phyloP scores from a whole-genome alignment of 345 rosid species.

The Aquilaria yunnanensis region DNA sequence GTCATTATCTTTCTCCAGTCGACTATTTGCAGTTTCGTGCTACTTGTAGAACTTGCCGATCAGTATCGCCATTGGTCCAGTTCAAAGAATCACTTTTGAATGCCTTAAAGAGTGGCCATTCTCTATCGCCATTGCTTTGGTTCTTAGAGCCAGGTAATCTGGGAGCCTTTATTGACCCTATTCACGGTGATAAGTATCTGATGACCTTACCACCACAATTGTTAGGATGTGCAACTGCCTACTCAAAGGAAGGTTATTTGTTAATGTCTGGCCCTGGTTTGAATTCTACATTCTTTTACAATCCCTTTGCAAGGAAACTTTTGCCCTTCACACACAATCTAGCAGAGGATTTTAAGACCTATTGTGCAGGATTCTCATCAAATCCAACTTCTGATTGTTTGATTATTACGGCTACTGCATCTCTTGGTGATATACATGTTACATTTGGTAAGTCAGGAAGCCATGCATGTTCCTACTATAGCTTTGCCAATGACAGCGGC shows the following conservation, averaged over 20 bases:
- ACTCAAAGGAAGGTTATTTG: not conserved
- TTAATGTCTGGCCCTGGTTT: not conserved
- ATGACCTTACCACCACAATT: not conserved
- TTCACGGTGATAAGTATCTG: not conserved
- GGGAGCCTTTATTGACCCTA: not conserved
- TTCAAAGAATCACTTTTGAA: not conserved
- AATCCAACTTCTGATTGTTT: not conserved
- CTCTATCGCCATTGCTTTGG: not conserved
- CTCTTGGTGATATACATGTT: too few species aligned
- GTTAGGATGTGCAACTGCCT: not conserved
- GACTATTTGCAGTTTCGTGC: slow-evolving; percentile 2
- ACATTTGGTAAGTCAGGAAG: not conserved
- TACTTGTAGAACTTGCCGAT: not conserved
- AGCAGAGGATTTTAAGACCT: too few species aligned
- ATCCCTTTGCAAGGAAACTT: not conserved
- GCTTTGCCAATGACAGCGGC: not conserved
- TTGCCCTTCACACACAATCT: not conserved
- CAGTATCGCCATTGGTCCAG: not conserved
- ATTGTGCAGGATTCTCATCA: not conserved
- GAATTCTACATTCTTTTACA: not conserved
- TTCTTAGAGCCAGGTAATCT: not conserved
- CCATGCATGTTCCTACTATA: not conserved
- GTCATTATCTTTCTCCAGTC: not conserved
- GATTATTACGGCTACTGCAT: not conserved
- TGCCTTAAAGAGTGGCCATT: not conserved